Evolutionary conservation across 352 stramenopile species (phyloP), one percentile per base, ranked within the genome.

Genomic region (Plasmopara muralis): DNA sequence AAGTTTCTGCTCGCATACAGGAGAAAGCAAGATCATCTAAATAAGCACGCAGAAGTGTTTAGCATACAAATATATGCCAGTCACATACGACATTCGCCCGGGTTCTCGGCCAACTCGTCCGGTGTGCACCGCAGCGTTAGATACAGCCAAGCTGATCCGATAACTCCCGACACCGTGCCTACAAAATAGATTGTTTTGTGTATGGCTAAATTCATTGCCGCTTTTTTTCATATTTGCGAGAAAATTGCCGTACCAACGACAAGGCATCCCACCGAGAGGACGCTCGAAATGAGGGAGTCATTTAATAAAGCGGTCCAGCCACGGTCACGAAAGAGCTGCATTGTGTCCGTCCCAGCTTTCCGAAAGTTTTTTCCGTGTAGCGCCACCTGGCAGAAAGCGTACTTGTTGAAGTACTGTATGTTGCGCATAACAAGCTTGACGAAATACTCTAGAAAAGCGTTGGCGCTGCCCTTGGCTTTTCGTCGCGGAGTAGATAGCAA

Each of bases 381-480:
- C 16, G 81, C 81, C 25, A 94, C 72, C 31, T 92, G 83, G 45
- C 81, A 91, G 50, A 91, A 92, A 4, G 83, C 83, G 55, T 82
- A 94, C 60, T 94, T 94, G 72, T 94, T 94, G 50, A 89, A 94
- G 37, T 87, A 84, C 47, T 84, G 63, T 56, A 89, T 70, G 53
- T 89, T 89, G 42, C 72, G 74, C 41, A 76, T 75, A 12, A 89
- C 74, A 30, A 89, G 53, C 47, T 70, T 68, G 38, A 90, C 73
- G 33, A 93, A 60, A 51, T 81, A 93, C 50, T 91, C 83, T n/a
- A 93, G 63, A 33, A 77, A 93, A 28, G 80, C 83, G 43, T 93
- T 93, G 2, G 75, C 63, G 40, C 73, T 85, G 6, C 72, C 66
- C 25, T 66, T 70, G 6, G 69, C 58, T 55, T 89, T 88, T 42